A percentile compares a stretch with the other conserved stretches of the same genome.
These are phyloP conservation scores for Larix sibirica DNA, from an alignment of 83 land plant species.

Conservation along the genomic window DNA sequence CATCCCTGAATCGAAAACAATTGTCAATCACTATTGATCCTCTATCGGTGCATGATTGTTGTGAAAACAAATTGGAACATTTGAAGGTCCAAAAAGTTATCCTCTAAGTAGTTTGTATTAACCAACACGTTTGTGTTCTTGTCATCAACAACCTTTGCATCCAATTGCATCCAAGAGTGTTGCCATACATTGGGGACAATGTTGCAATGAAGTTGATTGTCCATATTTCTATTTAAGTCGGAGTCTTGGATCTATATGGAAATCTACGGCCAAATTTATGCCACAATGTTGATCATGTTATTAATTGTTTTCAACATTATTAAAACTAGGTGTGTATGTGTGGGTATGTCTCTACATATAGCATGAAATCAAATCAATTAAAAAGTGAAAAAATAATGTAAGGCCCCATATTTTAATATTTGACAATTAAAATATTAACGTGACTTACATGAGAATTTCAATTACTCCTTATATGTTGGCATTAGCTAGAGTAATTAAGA, in stretches of 20 bases:
- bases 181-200: not conserved
- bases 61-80: slow-evolving; percentile 56
- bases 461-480: no score
- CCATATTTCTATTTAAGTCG: not conserved
- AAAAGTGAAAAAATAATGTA: no score
- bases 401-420: no score
- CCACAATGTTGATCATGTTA: not conserved
- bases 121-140: slow-evolving; percentile 13
- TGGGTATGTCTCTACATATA: no score
- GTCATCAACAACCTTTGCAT: not conserved
- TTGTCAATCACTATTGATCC: no score
- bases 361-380: no score
- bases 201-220: not conserved
- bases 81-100: slow-evolving; percentile 53
- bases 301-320: no score
- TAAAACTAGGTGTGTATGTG: no score
- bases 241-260: not conserved
- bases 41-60: slow-evolving; percentile 15
- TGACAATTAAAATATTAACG: no score
- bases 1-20: no score
- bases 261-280: slow-evolving; percentile 5
- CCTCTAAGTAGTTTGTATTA: slow-evolving; percentile 41
- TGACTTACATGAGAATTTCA: no score
- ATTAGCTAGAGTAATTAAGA: no score
- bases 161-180: not conserved